Percentiles rank a stretch among this genome's conserved stretches.
phyloP scores from a whole-genome alignment of 2,329 filamentous ascomycete genomes.

The Leptosphaerulina australis region DNA sequence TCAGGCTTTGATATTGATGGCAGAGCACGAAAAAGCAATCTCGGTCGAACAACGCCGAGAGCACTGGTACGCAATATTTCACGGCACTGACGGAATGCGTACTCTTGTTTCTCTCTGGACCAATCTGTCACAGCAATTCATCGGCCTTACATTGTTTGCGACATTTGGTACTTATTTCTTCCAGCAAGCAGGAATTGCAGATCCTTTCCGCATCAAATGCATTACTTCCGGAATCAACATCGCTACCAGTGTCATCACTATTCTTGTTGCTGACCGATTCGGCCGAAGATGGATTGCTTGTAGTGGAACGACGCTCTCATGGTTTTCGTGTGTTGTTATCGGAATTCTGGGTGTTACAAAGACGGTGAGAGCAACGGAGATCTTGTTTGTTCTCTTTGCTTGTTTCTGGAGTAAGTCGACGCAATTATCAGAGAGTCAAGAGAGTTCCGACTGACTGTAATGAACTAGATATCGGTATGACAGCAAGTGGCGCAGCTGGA shows the following conservation, averaged over 20 bases:
- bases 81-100: slow-evolving; percentile 47
- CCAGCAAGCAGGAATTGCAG: slow-evolving; percentile 14
- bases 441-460: not conserved
- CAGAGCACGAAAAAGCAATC: slow-evolving; percentile 42
- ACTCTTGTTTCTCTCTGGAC: slow-evolving; percentile 51
- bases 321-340: not conserved
- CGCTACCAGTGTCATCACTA: not conserved
- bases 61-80: slow-evolving; percentile 45
- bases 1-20: not conserved
- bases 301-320: not conserved
- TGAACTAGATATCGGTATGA: slow-evolving; percentile 14
- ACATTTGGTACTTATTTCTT: slow-evolving; percentile 52
- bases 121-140: slow-evolving; percentile 51
- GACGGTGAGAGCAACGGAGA: not conserved
- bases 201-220: slow-evolving; percentile 15
- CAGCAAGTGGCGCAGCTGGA: slow-evolving; percentile 11
- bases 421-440: not conserved
- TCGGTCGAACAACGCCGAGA: slow-evolving; percentile 31
- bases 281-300: not conserved
- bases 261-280: not conserved
- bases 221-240: not conserved
- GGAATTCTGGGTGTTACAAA: not conserved
- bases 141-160: slow-evolving; percentile 50
- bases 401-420: not conserved
- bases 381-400: not conserved